A percentile compares a stretch with the other conserved stretches of the same genome.
phyloP scores from a whole-genome alignment of 179 eudicot genomes.

The Nepenthes alata region DNA sequence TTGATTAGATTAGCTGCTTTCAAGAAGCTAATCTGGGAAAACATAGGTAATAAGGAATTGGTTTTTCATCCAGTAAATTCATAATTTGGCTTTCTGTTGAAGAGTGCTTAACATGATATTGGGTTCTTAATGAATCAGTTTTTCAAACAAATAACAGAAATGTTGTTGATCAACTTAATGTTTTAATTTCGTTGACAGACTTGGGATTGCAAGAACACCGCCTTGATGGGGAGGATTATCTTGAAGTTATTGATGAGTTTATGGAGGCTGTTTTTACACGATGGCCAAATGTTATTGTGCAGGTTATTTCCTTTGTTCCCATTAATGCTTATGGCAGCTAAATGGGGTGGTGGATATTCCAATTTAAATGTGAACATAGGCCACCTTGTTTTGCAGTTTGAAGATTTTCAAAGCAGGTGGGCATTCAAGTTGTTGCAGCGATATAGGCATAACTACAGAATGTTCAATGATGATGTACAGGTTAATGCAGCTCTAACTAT shows the following conservation, averaged over 20 bases:
- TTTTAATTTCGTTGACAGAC: constrained; percentile 27
- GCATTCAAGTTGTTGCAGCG: constrained; percentile 91
- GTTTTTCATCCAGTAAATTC: too few species aligned
- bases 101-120: too few species aligned
- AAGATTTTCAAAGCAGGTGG: constrained; percentile 99
- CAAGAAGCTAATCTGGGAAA: too few species aligned
- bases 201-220: constrained; percentile 91
- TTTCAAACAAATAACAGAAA: neutral
- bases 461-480: constrained; percentile 99
- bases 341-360: neutral
- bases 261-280: constrained; percentile 97
- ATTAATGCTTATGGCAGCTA: neutral
- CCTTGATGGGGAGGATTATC: constrained; percentile 88
- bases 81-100: too few species aligned
- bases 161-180: neutral
- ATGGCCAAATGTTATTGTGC: constrained; percentile 95
- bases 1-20: too few species aligned
- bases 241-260: constrained; percentile 86
- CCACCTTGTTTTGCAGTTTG: constrained; percentile 43
- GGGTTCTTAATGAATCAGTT: too few species aligned
- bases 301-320: constrained; percentile 28
- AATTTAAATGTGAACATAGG: neutral
- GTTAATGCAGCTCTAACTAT: constrained; percentile 16
- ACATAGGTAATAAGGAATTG: too few species aligned
- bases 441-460: constrained; percentile 74